These are phyloP conservation scores for Beta lomatogona DNA, from an alignment of 179 eudicot species.

Conservation along the genomic window DNA sequence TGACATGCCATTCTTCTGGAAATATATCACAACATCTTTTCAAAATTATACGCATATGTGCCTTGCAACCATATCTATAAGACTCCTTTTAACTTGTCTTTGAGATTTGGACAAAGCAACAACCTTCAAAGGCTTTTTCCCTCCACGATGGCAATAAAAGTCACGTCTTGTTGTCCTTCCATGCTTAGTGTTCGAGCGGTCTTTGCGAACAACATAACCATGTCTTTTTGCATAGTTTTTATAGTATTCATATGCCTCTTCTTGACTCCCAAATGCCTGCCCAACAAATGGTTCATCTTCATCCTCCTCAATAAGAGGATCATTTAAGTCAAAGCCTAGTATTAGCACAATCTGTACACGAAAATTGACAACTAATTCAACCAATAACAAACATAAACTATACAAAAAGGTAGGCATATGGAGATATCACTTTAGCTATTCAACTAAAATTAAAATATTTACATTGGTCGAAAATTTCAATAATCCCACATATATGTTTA, in stretches of 20 bases:
- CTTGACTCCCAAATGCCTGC: slow-evolving; percentile 6
- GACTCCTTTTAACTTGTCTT: background rate
- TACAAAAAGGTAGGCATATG: no score
- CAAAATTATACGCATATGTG: background rate
- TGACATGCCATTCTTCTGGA: background rate
- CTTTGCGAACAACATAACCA: slow-evolving; percentile 22
- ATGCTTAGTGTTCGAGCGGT: slow-evolving; percentile 6
- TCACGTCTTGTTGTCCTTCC: slow-evolving; percentile 21
- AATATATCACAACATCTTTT: background rate
- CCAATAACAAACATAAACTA: no score
- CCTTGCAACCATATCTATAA: background rate
- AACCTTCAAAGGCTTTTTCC: slow-evolving; percentile 10
- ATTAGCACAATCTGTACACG: background rate
- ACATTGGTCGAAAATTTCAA: no score
- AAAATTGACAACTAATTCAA: no score
- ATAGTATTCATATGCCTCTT: slow-evolving; percentile 14
- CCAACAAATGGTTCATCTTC: background rate
- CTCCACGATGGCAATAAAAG: slow-evolving; percentile 17
- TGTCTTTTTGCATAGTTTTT: background rate
- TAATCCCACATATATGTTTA: no score
- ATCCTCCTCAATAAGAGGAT: no score
- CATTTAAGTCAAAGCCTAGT: background rate
- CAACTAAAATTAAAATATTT: no score
- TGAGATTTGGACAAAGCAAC: slow-evolving; percentile 13
- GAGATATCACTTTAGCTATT: no score